A percentile compares a stretch with the other conserved stretches of the same genome.
Evolutionary conservation across 345 rosid genomes (phyloP).

Genomic region (Cochlearia excelsa): DNA sequence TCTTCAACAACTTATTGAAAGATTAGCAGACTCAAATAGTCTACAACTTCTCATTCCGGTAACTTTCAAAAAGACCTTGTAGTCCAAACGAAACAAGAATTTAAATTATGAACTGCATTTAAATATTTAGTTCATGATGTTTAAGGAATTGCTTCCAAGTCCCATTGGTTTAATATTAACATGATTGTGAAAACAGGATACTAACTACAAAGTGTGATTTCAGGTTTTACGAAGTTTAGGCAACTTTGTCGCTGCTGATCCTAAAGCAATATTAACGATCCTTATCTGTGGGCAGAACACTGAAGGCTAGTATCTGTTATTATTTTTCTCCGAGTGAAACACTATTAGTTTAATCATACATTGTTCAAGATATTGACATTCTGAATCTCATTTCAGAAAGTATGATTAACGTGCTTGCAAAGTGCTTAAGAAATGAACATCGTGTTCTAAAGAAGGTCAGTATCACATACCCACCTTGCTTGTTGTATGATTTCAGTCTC

Average conservation of each 20-base stretch:
- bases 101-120: too few relatives aligned
- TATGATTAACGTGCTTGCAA: constrained; percentile 59
- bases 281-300: constrained; percentile 62
- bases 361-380: constrained; percentile 22
- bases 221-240: constrained; percentile 91
- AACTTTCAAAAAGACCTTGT: constrained; percentile 7
- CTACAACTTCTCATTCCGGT: constrained; percentile 95
- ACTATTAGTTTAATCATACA: constrained; percentile 11
- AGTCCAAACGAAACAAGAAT: not conserved
- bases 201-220: constrained; percentile 7
- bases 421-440: constrained; percentile 89
- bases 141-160: constrained; percentile 5
- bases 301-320: constrained; percentile 50
- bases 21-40: constrained; percentile 71
- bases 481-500: not conserved
- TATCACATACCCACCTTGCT: not conserved
- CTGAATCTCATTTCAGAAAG: constrained; percentile 46
- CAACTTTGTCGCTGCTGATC: constrained; percentile 87
- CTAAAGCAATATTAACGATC: constrained; percentile 53
- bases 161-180: not conserved
- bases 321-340: constrained; percentile 15
- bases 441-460: constrained; percentile 88
- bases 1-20: constrained; percentile 70
- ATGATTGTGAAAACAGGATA: constrained; percentile 1
- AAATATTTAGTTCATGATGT: too few relatives aligned